A percentile compares a stretch with the other conserved stretches of the same genome.
phyloP scores from a whole-genome alignment of 2,329 filamentous ascomycete genomes.

The Fusarium tupiense region DNA sequence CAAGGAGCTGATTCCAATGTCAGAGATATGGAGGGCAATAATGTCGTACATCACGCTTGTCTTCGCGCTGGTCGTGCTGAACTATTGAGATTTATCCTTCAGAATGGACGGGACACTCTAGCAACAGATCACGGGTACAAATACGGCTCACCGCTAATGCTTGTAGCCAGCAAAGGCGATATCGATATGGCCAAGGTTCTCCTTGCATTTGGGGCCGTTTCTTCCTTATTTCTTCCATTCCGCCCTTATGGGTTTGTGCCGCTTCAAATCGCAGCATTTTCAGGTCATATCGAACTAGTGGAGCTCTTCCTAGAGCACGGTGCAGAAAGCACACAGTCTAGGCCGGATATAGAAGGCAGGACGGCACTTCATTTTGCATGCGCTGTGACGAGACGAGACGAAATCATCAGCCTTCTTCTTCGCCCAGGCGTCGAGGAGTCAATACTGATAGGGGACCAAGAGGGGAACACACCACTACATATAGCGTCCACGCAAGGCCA shows the following conservation, averaged over 20 bases:
- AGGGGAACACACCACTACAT: fast-evolving
- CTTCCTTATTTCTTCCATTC: too few relatives aligned
- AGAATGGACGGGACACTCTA: not conserved
- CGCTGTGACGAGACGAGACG: fast-evolving
- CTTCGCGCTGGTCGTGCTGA: fast-evolving
- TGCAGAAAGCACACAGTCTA: fast-evolving
- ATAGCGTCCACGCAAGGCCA: fast-evolving
- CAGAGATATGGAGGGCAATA: fast-evolving
- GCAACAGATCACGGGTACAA: fast-evolving
- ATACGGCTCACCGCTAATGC: fast-evolving
- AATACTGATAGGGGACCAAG: fast-evolving
- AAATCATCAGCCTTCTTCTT: not conserved
- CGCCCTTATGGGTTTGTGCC: too few relatives aligned
- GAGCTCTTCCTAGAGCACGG: not conserved
- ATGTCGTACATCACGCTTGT: not conserved
- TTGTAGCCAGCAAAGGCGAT: fast-evolving
- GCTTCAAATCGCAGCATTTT: fast-evolving
- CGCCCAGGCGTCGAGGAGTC: fast-evolving
- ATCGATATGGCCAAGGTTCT: not conserved
- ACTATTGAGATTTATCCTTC: not conserved
- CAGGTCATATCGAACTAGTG: fast-evolving
- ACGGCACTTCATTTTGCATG: fast-evolving
- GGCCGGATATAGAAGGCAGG: fast-evolving
- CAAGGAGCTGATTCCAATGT: not conserved
- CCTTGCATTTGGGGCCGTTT: not conserved